Base-by-base conservation (phyloP, 108 stramenopile species). In the Skeletonema marinoi region DNA sequence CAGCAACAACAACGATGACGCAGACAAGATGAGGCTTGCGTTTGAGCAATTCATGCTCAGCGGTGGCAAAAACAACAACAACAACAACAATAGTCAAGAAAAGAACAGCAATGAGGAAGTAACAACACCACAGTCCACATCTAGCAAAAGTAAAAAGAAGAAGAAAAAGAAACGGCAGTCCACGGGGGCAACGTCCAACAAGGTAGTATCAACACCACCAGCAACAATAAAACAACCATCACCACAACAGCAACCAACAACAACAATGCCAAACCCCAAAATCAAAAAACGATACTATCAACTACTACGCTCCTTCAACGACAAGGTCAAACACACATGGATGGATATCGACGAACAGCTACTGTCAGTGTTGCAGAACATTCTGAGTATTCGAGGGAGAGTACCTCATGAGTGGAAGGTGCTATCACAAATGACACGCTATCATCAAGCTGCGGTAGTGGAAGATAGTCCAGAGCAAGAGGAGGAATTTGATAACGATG, bases 291-390 rank as follows among this genome's bases (percentile, higher is more conserved):
- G 68, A 80, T 85, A 82, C 62, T 75, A 78, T 69, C 74, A 81
- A 61, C 78, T 93, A 36, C 68, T 85, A 25, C 75, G 76, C 19
- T 87, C 88, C 7, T 89, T 88, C 66, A 77, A 74, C 29, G 81
- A 84, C 32, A 89, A 82, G 46, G 51, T 94, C 9, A 54, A 87
- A 66, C 69, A 69, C 32, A 82, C 85, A 35, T 94, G 93, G 93
- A 71, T 81, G 32, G 79, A 90, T 17, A 32, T 79, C 25, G 89
- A 89, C 70, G 71, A 85, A 74, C 84, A 94, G 42, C 50, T 89
- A 66, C 39, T 73, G 32, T 50, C 72, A 2, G 78, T 94, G 3
- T 29, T 92, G 30, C 67, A 65, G 70, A 89, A 88, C 17, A 89
- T 92, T 68, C 70, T 70, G 4, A 87, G 88, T 66, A 78, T 94